Conservation (phyloP, 2,329 filamentous ascomycete genomes). For the Ophioceras dolichostomum region DNA sequence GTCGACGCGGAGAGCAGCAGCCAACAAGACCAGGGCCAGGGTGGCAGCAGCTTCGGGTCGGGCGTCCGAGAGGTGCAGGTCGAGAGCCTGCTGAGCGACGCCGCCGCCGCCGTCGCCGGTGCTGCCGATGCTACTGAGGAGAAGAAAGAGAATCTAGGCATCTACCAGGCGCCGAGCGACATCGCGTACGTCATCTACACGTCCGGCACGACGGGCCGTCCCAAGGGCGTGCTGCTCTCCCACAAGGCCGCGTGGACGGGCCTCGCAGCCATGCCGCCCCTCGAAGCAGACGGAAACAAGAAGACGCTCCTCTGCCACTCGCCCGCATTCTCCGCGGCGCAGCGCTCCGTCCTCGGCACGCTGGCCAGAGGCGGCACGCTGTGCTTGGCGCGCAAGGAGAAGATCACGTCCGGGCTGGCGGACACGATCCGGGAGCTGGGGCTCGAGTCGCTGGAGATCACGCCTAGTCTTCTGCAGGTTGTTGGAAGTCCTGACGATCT, state of each 20-base stretch:
- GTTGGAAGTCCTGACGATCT: slow-evolving; percentile 51
- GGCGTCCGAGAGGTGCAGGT: not conserved
- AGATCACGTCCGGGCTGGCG: not conserved
- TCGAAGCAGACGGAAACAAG: not conserved
- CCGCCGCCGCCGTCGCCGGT: not conserved
- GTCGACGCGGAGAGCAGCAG: not conserved
- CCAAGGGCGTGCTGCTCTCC: slow-evolving; percentile 46
- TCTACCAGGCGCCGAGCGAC: slow-evolving; percentile 67
- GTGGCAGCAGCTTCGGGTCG: too few relatives aligned
- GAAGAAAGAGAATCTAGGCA: too few relatives aligned
- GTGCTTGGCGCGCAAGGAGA: not conserved
- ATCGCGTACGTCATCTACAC: slow-evolving; percentile 87
- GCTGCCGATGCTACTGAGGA: too few relatives aligned
- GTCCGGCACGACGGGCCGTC: slow-evolving; percentile 65
- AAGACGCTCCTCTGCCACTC: not conserved
- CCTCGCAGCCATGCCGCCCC: too few relatives aligned
- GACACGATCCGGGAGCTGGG: slow-evolving; percentile 32
- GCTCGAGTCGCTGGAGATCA: slow-evolving; percentile 54
- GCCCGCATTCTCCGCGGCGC: not conserved
- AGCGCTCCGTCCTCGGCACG: not conserved
- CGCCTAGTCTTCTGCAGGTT: slow-evolving; percentile 40
- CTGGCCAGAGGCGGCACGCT: not conserved
- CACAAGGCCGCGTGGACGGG: slow-evolving; percentile 28
- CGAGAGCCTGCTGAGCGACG: not conserved
- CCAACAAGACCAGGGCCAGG: too few relatives aligned